Evolutionary conservation across 495 filamentous ascomycete genomes (phyloP).

Genomic region (Talaromyces liani): DNA sequence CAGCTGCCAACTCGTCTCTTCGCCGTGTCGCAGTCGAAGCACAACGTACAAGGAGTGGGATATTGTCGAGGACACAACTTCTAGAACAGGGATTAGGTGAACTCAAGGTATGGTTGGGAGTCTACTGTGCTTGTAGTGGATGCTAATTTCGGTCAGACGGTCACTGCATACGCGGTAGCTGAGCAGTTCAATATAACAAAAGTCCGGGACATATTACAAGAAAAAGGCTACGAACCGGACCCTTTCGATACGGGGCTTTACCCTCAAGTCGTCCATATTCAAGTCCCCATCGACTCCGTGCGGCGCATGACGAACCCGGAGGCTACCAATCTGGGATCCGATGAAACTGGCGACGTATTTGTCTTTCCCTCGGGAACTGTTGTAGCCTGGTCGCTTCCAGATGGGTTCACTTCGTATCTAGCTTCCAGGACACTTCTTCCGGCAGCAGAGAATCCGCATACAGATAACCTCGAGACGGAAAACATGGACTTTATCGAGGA

Average conservation of each 20-base stretch:
- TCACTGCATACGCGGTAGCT: slow-evolving; percentile 78
- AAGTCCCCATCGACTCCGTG: slow-evolving; percentile 48
- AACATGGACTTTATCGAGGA: slow-evolving; percentile 85
- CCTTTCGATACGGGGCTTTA: slow-evolving; percentile 54
- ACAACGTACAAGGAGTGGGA: slow-evolving; percentile 47
- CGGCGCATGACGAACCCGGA: slow-evolving; percentile 44
- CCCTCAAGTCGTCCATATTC: slow-evolving; percentile 60
- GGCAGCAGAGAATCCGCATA: slow-evolving; percentile 68
- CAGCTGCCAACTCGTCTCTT: slow-evolving; percentile 47
- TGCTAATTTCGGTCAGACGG: slow-evolving; percentile 40
- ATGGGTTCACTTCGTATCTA: slow-evolving; percentile 62
- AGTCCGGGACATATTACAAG: slow-evolving; percentile 61
- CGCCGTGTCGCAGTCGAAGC: slow-evolving; percentile 53
- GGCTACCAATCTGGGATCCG: slow-evolving; percentile 47
- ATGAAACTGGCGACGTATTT: slow-evolving; percentile 79
- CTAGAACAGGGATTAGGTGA: slow-evolving; percentile 35
- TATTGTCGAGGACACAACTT: slow-evolving; percentile 30
- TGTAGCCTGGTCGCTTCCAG: slow-evolving; percentile 78
- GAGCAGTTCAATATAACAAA: slow-evolving; percentile 76
- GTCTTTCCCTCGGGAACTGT: slow-evolving; percentile 97
- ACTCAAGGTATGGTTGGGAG: slow-evolving; percentile 24
- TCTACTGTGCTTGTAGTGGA: not conserved
- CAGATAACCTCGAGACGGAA: slow-evolving; percentile 68
- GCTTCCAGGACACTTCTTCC: slow-evolving; percentile 64
- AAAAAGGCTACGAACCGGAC: slow-evolving; percentile 60